phyloP scores from a whole-genome alignment of 257 asterid genomes.

The Marsdenia floribunda region DNA sequence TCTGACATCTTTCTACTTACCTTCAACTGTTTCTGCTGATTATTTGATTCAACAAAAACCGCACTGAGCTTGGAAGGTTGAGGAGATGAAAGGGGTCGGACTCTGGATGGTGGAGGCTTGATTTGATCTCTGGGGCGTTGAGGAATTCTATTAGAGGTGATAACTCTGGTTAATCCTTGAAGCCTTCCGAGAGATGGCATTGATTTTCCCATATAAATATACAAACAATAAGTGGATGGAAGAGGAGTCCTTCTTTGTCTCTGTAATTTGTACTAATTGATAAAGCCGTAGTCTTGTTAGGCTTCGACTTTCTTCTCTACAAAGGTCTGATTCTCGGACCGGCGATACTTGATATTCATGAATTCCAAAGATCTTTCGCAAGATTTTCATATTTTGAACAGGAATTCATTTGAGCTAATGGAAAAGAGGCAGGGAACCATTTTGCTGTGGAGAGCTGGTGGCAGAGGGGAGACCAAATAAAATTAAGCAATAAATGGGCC shows the following conservation, averaged over 20 bases:
- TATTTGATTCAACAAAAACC: constrained; percentile 9
- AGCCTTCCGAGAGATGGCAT: constrained; percentile 43
- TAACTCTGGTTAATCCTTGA: constrained; percentile 50
- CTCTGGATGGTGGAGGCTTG: constrained; percentile 31
- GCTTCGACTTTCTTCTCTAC: neutral
- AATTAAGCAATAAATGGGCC: neutral
- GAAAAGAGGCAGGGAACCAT: neutral
- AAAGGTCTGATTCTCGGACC: neutral
- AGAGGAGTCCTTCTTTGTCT: neutral
- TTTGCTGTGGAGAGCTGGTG: neutral
- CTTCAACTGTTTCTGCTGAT: constrained; percentile 14
- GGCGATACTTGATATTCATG: neutral
- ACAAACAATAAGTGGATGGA: neutral
- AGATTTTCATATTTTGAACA: neutral
- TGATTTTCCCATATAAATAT: constrained; percentile 64
- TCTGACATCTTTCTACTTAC: constrained; percentile 42
- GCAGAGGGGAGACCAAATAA: neutral
- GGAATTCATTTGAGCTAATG: neutral
- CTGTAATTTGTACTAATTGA: neutral
- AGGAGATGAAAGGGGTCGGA: constrained; percentile 34
- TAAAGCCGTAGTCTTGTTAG: neutral
- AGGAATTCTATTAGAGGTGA: constrained; percentile 37
- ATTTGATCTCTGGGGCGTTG: constrained; percentile 38
- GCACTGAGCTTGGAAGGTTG: constrained; percentile 26
- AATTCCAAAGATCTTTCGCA: neutral